Evolutionary conservation across 208 protist species (phyloP), one percentile per base, ranked within the genome.

Genomic region (Trypanosoma congolense): DNA sequence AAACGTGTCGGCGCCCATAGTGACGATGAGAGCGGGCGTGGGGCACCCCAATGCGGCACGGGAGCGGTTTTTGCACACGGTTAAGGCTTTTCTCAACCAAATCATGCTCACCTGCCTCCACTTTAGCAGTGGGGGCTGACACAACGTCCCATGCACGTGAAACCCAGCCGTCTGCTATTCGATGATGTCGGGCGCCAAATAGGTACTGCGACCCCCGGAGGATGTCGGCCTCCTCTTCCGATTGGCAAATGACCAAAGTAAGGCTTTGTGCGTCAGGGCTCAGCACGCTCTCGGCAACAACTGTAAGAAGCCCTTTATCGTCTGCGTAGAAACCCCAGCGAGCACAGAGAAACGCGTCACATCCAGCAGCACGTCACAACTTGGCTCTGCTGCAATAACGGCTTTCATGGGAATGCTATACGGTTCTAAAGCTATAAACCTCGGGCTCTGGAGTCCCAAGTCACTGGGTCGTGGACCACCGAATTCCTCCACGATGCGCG

Each of bases 381-480:
- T 87, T 30, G 80, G 73, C 56, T 93, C 85, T 16, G 77, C 83
- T 28, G 71, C 77, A 22, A 95, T 72, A 46, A 77, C 61, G n/a
- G 67, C 87, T 68, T 92, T 93, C 83, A 92, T 90, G 8, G 84
- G 81, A 48, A 93, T 96, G 59, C 78, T 92, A 65, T 96, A 90
- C 41, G 83, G 86, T 56, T 96, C 87, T 38, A 86, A 35, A 14
- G 85, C 80, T 46, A 93, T 66, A 67, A 95, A 94, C 47, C 80
- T 70, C 47, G 71, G 73, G 65, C 66, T 59, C 0, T 9, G 46
- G 18, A 96, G 70, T 42, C 83, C 70, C 69, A 96, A 80, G 64
- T 96, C 90, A 49, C 49, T 38, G 31, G 87, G 87, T 3, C 80
- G 80, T 26, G 90, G 90, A 2, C 90, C 90, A 53, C 82, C 80